These are phyloP conservation scores for Cercophora newfieldiana DNA, from an alignment of 495 filamentous ascomycete genomes.

Conservation along the genomic window DNA sequence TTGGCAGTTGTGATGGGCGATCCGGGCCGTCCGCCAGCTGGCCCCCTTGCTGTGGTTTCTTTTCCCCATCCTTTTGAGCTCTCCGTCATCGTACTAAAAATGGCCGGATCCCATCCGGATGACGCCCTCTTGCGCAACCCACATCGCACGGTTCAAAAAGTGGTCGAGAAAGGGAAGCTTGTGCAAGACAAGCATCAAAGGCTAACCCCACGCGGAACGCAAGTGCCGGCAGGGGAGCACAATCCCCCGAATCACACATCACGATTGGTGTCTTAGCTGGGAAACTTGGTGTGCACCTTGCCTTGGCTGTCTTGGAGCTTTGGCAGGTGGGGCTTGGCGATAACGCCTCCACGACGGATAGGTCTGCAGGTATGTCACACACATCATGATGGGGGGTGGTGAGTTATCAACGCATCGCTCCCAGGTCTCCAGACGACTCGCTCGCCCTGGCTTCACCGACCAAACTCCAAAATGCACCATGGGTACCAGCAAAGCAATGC, in stretches of 20 bases:
- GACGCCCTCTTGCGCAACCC: background rate
- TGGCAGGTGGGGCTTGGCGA: background rate
- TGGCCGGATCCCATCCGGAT: background rate
- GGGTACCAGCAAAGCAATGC: too few relatives aligned
- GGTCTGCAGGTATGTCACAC: background rate
- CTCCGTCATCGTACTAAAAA: background rate
- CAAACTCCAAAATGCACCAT: background rate
- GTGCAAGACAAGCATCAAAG: conserved; percentile 4
- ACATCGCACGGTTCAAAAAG: background rate
- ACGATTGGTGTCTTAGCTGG: background rate
- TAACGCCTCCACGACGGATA: background rate
- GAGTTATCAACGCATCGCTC: background rate
- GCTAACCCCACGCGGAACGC: background rate
- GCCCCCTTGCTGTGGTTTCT: background rate
- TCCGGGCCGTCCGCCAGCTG: background rate
- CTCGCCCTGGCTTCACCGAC: background rate
- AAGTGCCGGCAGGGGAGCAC: background rate
- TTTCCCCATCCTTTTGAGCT: background rate
- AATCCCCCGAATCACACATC: background rate
- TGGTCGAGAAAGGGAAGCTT: background rate
- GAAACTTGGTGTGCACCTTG: background rate
- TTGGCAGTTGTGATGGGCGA: background rate
- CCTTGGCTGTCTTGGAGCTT: background rate
- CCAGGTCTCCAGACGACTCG: background rate
- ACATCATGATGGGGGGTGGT: background rate